phyloP scores from a whole-genome alignment of 2,329 filamentous ascomycete species.

The Clonostachys chloroleuca region DNA sequence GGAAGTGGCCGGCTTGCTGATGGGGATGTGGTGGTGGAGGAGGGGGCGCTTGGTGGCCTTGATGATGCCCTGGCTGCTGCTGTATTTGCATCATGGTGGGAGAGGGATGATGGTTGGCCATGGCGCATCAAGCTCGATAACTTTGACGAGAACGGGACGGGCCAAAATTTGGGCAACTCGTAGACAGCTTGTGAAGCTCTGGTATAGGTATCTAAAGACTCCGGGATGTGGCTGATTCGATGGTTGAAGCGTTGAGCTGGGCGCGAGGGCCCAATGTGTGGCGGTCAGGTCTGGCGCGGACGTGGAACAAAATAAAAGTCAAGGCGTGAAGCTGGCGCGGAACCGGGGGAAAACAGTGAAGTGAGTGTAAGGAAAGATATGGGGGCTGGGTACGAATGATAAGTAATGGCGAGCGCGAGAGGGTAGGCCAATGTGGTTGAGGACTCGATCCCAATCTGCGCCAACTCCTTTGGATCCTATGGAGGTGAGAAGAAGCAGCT shows the following conservation, averaged over 20 bases:
- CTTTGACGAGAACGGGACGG: not conserved
- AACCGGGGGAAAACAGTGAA: not conserved
- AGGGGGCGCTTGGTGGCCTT: conserved; percentile 53
- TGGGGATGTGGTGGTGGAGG: conserved; percentile 26
- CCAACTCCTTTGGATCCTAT: too few relatives aligned
- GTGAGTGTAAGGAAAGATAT: not conserved
- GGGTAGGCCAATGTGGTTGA: too few relatives aligned
- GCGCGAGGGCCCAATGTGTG: too few relatives aligned
- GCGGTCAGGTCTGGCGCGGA: not conserved
- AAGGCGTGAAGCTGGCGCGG: too few relatives aligned
- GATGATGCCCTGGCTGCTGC: conserved; percentile 52
- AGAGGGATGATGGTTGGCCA: conserved; percentile 78
- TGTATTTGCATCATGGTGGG: conserved; percentile 72
- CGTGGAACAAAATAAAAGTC: not conserved
- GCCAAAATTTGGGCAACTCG: not conserved
- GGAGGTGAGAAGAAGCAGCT: not conserved
- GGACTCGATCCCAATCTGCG: too few relatives aligned
- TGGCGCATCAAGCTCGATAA: conserved; percentile 19
- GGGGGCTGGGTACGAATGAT: not conserved
- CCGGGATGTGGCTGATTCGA: too few relatives aligned
- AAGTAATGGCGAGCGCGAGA: not conserved
- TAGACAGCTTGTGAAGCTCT: too few relatives aligned
- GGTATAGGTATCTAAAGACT: too few relatives aligned
- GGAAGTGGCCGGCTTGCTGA: conserved; percentile 49
- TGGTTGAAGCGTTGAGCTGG: too few relatives aligned